These are phyloP conservation scores for Lachancea lanzarotensis DNA, from an alignment of 805 yeast genomes.

Conservation along the genomic window DNA sequence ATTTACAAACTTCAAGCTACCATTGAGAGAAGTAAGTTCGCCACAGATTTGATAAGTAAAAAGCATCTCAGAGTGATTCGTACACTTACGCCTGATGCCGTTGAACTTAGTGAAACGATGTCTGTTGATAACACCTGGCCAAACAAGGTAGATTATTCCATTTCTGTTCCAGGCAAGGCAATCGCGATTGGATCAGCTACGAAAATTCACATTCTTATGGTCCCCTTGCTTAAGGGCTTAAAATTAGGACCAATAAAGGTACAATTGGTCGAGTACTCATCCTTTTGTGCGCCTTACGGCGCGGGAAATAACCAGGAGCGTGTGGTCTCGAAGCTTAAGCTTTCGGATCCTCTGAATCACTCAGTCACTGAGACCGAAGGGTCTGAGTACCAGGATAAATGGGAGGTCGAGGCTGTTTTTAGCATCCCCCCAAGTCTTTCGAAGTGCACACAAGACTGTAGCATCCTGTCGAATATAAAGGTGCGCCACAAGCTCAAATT, in stretches of 20 bases:
- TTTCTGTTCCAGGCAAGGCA: slow-evolving; percentile 82
- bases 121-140: slow-evolving; percentile 97
- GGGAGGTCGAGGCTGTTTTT: slow-evolving; percentile 64
- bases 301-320: slow-evolving; percentile 59
- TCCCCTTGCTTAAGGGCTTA: slow-evolving; percentile 78
- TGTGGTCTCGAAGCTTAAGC: slow-evolving; percentile 45
- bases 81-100: slow-evolving; percentile 79
- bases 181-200: slow-evolving; percentile 80
- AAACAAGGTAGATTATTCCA: slow-evolving; percentile 79
- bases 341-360: slow-evolving; percentile 36
- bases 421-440: slow-evolving; percentile 67
- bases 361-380: slow-evolving; percentile 27
- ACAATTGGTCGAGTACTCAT: slow-evolving; percentile 59
- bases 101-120: slow-evolving; percentile 84
- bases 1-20: slow-evolving; percentile 69
- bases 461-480: slow-evolving; percentile 58
- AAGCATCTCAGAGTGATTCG: slow-evolving; percentile 76
- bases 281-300: slow-evolving; percentile 53
- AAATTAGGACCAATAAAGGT: slow-evolving; percentile 67
- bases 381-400: slow-evolving; percentile 43
- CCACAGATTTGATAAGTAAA: slow-evolving; percentile 54
- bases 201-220: slow-evolving; percentile 61
- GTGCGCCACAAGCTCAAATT: slow-evolving; percentile 87
- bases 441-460: slow-evolving; percentile 82
- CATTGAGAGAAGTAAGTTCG: slow-evolving; percentile 76